Base-by-base conservation (phyloP, 805 yeast genomes). In the Suhomyces kilbournensis region DNA sequence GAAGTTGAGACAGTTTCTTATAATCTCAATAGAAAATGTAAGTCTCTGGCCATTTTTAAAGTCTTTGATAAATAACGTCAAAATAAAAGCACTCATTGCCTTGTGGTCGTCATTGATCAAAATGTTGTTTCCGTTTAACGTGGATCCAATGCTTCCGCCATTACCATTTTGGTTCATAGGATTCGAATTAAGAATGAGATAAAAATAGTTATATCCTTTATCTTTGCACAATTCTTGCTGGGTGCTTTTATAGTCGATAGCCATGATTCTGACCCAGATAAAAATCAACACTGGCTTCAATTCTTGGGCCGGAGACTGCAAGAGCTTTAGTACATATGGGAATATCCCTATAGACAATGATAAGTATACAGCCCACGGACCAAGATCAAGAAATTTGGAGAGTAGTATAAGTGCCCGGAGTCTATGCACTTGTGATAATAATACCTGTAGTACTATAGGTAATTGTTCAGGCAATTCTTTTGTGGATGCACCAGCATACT, bases 261-360 rank as follows among this genome's bases (percentile, higher is more conserved):
- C 92, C 94, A 94, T 90, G 20, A 94, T 90, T 58, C 98, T 78
- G 0, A 98, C 97, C 99, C 99, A 94, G 50, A 94, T 94, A 62
- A 93, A 94, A 1, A 94, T 94, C 52, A 94, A 71, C 3, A 93
- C 96, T 0, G 98, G 98, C 62, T 91, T 91, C 53, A 94, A 75
- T 63, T 94, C 98, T 25, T 90, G 96, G 0, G 98, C 97, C 0
- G 98, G 98, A 54, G 96, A 86, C 65, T 93, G 98, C 32, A 94
- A 72, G 20, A 94, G 77, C 61, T 92, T 90, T 50, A 93, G 74
- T 30, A 94, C 96, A 64, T 94, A 94, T 0, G 98, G 98, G 69
- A 93, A 94, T 28, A 94, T 93, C 20, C 98, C 98, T 57, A 94
- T 92, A 7, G 97, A 89, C 30, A 94, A 72, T 0, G 97, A 96